phyloP scores from a whole-genome alignment of 78 protist species.

The Anaeramoeba flamelloides region DNA sequence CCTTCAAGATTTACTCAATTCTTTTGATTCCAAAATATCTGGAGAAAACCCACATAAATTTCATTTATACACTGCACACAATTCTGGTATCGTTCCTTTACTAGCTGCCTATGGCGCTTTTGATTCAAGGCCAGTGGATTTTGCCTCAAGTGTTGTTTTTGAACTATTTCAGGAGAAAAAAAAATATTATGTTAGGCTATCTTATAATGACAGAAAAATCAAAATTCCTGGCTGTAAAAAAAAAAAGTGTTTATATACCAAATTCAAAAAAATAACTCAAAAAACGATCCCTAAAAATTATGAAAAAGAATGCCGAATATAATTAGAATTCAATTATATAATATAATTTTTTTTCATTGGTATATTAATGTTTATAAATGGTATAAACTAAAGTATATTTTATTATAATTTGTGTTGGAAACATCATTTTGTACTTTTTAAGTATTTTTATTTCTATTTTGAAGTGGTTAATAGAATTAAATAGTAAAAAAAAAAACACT shows the following conservation, averaged over 20 bases:
- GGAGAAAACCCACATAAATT: not conserved
- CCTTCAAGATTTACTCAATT: not conserved
- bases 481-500: no score
- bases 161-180: not conserved
- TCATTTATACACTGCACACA: not conserved
- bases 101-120: not conserved
- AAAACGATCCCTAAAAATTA: not conserved
- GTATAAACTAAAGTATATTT: no score
- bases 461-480: no score
- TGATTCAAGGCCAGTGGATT: not conserved
- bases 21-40: not conserved
- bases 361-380: no score
- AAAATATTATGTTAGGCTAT: not conserved
- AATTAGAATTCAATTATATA: no score
- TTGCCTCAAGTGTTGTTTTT: not conserved
- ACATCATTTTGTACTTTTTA: no score
- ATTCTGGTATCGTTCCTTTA: not conserved
- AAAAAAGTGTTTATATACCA: not conserved
- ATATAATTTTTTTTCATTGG: no score
- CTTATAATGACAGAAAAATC: not conserved
- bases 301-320: not conserved
- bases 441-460: no score
- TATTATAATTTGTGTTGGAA: no score
- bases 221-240: not conserved
- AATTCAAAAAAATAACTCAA: not conserved